Evolutionary conservation across 1,284 basidiomycete species (phyloP).

Genomic region (Naganishia sp.): DNA sequence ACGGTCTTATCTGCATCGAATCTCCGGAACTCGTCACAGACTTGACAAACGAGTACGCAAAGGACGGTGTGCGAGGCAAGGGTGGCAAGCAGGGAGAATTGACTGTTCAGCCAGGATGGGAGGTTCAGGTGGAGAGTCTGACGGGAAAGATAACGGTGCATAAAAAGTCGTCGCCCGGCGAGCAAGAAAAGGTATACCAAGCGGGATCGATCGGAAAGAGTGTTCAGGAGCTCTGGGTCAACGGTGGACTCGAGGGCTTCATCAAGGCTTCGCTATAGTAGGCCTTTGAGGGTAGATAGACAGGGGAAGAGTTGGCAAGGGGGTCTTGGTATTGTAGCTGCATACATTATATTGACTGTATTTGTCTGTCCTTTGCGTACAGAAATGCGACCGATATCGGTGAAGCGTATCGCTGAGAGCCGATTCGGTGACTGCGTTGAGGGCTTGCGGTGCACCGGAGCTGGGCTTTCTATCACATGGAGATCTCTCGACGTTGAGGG

Average conservation of each 20-base stretch:
- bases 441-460: no score
- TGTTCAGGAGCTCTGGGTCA: slow-evolving; percentile 79
- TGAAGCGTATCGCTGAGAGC: no score
- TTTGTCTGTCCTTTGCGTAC: no score
- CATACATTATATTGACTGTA: no score
- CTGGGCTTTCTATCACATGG: no score
- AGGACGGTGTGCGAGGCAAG: slow-evolving; percentile 69
- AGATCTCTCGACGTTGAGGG: no score
- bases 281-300: not conserved
- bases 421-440: no score
- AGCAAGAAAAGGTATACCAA: slow-evolving; percentile 62
- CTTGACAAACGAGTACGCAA: slow-evolving; percentile 72
- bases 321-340: not conserved
- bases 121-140: slow-evolving; percentile 67
- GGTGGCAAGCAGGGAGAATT: slow-evolving; percentile 76
- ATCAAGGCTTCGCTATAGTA: slow-evolving; percentile 56
- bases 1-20: slow-evolving; percentile 93
- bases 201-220: slow-evolving; percentile 79
- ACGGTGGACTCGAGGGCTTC: slow-evolving; percentile 59
- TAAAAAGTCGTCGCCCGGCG: slow-evolving; percentile 53
- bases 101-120: slow-evolving; percentile 69
- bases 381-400: no score
- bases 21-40: slow-evolving; percentile 85
- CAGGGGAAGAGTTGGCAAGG: not conserved
- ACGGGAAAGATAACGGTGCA: slow-evolving; percentile 66